A percentile compares a stretch with the other conserved stretches of the same genome.
Conservation (phyloP, 1,284 basidiomycete species). For the Ustilago bromivora region DNA sequence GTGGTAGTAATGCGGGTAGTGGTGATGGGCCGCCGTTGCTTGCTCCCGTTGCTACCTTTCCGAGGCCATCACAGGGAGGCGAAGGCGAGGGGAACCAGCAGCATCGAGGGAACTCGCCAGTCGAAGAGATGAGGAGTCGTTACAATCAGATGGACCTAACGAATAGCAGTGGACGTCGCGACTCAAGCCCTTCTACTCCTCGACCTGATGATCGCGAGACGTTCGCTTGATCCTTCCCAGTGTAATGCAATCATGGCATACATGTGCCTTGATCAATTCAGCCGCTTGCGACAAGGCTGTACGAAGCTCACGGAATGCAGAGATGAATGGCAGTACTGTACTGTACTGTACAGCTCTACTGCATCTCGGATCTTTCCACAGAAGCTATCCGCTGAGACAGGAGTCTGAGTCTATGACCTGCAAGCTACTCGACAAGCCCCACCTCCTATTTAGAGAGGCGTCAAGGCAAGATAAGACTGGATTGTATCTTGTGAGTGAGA, state of each 20-base stretch:
- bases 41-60: conserved; percentile 28
- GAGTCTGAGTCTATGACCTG: neutral
- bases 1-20: neutral
- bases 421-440: conserved; percentile 1
- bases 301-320: too few species aligned
- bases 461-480: neutral
- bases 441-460: neutral
- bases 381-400: neutral
- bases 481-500: neutral
- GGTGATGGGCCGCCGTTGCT: conserved; percentile 24
- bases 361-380: conserved; percentile 1
- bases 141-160: neutral
- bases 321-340: too few species aligned
- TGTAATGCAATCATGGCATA: neutral
- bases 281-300: too few species aligned
- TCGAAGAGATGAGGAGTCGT: neutral
- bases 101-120: neutral
- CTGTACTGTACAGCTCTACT: too few species aligned
- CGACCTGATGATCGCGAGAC: conserved; percentile 36
- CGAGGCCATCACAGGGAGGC: neutral
- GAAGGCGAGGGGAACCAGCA: neutral
- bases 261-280: too few species aligned
- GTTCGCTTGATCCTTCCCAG: neutral
- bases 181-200: conserved; percentile 34
- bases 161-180: conserved; percentile 9